These are phyloP conservation scores for Penicillium longicatenatum DNA, from an alignment of 495 filamentous ascomycete genomes.

Conservation along the genomic window DNA sequence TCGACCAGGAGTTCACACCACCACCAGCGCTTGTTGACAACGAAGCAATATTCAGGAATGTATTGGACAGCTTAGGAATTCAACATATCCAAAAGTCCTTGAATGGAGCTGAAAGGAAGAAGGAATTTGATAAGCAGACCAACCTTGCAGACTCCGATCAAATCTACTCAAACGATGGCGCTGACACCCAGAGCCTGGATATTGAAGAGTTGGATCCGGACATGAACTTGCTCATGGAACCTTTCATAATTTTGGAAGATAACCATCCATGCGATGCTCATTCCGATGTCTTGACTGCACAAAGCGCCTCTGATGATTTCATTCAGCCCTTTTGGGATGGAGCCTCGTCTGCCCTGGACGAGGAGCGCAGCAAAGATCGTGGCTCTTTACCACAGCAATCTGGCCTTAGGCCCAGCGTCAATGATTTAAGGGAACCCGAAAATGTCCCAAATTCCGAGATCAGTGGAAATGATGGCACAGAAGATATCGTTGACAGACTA, in stretches of 20 bases:
- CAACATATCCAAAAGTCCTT: conserved; percentile 7
- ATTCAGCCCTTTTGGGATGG: not conserved
- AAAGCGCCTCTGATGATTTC: not conserved
- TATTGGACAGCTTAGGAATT: conserved; percentile 5
- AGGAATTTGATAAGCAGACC: not conserved
- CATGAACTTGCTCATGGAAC: not conserved
- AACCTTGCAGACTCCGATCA: not conserved
- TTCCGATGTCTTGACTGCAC: not conserved
- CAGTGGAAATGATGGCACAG: conserved; percentile 6
- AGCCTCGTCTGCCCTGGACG: not conserved
- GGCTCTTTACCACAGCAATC: not conserved
- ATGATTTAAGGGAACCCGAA: not conserved
- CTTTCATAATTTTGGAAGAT: not conserved
- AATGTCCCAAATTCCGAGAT: not conserved
- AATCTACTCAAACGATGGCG: not conserved
- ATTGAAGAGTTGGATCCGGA: not conserved
- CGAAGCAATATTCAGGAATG: conserved; percentile 9
- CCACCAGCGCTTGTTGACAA: conserved; percentile 13
- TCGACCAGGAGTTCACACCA: conserved; percentile 5
- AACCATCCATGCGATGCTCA: not conserved
- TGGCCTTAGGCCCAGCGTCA: not conserved
- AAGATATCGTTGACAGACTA: conserved; percentile 12
- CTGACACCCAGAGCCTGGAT: not conserved
- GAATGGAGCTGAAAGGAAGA: conserved; percentile 8
- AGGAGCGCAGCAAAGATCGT: not conserved